Evolutionary conservation across 2,329 filamentous ascomycete species (phyloP).

Genomic region (Fusarium coffeatum): DNA sequence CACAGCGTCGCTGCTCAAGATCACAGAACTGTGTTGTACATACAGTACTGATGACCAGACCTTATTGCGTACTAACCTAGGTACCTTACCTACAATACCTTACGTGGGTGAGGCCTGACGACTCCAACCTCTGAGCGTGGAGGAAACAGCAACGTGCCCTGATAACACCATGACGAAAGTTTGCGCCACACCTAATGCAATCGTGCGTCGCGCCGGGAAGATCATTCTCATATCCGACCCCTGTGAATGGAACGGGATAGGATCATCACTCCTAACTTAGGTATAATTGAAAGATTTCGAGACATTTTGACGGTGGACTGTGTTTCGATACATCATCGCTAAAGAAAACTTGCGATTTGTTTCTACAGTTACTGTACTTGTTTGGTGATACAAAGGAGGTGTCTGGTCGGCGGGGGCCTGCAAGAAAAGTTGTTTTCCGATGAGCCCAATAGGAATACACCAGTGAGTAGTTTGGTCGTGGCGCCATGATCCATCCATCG

Average conservation of each 20-base stretch:
- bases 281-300: conserved; percentile 14
- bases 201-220: conserved; percentile 20
- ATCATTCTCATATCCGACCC: conserved; percentile 22
- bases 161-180: conserved; percentile 36
- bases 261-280: conserved; percentile 10
- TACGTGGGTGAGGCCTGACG: conserved; percentile 21
- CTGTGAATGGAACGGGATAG: conserved; percentile 9
- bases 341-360: conserved; percentile 11
- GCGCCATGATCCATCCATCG: conserved; percentile 10
- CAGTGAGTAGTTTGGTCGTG: conserved; percentile 21
- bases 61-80: background rate
- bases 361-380: background rate
- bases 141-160: conserved; percentile 36
- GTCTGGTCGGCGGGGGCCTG: conserved; percentile 17
- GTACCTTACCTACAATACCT: background rate
- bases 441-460: conserved; percentile 12
- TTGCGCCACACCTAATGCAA: conserved; percentile 32
- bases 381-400: conserved; percentile 19
- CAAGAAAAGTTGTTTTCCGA: conserved; percentile 5
- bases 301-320: conserved; percentile 22
- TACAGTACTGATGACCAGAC: background rate
- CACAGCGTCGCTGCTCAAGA: conserved; percentile 19
- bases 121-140: conserved; percentile 34
- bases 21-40: conserved; percentile 3
- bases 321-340: conserved; percentile 1